phyloP scores from a whole-genome alignment of 176 grass and related monocot species.

The Oryza meridionalis region DNA sequence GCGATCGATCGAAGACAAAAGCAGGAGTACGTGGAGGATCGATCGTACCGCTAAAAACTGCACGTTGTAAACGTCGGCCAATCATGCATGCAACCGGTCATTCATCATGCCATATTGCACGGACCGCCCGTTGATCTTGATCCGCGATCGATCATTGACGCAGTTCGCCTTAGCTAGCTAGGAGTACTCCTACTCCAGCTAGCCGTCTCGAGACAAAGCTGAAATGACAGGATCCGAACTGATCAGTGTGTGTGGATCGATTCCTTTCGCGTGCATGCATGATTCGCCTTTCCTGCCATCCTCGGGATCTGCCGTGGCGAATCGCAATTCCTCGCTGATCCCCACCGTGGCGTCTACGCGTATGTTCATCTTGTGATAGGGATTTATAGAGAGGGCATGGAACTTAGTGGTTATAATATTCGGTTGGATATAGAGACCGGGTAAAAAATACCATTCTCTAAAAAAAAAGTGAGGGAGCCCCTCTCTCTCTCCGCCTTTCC shows the following conservation, averaged over 20 bases:
- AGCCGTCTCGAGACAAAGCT: neutral
- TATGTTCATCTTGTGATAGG: neutral
- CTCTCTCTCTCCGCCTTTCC: neutral
- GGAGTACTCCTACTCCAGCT: neutral
- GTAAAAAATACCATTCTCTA: no score
- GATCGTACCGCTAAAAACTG: neutral
- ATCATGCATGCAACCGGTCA: neutral
- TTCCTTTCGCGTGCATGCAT: neutral
- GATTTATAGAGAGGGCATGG: no score
- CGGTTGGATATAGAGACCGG: no score
- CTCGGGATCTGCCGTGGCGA: constrained; percentile 42
- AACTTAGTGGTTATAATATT: no score
- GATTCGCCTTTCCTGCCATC: constrained; percentile 13
- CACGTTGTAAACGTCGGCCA: constrained; percentile 5
- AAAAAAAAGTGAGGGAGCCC: no score
- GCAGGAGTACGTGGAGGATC: neutral
- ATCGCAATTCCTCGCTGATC: constrained; percentile 28
- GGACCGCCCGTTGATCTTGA: neutral
- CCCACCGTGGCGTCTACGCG: neutral
- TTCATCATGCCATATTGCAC: neutral
- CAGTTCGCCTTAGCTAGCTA: neutral
- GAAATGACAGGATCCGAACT: constrained; percentile 36
- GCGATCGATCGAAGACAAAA: neutral
- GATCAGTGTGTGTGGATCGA: neutral
- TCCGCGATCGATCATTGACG: neutral